Evolutionary conservation across 1,284 basidiomycete species (phyloP).

Genomic region (Malassezia nana): DNA sequence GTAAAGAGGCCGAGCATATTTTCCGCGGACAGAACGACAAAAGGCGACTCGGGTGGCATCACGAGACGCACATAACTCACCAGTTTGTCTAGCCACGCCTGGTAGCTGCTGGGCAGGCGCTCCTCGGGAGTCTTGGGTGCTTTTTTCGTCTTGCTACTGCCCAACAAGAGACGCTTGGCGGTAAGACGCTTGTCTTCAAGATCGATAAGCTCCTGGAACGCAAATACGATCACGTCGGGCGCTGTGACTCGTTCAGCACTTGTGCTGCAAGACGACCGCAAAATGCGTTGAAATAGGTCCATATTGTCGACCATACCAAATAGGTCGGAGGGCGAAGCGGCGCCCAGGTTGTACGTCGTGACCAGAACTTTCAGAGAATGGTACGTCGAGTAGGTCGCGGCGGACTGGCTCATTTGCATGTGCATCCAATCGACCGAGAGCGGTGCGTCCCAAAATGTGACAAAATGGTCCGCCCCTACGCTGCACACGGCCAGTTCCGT

Average conservation of each 20-base stretch:
- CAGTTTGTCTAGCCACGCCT: slow-evolving; percentile 37
- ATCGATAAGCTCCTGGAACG: slow-evolving; percentile 91
- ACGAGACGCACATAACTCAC: slow-evolving; percentile 30
- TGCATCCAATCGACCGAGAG: slow-evolving; percentile 76
- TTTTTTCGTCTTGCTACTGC: slow-evolving; percentile 25
- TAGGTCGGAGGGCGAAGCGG: slow-evolving; percentile 68
- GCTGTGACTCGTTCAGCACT: slow-evolving; percentile 1
- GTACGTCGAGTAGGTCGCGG: slow-evolving; percentile 68
- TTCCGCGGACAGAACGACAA: slow-evolving; percentile 71
- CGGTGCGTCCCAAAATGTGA: slow-evolving; percentile 83
- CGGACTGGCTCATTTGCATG: slow-evolving; percentile 65
- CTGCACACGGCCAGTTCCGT: slow-evolving; percentile 62
- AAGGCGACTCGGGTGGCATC: slow-evolving; percentile 52
- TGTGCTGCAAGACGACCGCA: slow-evolving; percentile 23
- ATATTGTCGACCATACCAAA: slow-evolving; percentile 33
- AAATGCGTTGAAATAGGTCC: slow-evolving; percentile 27
- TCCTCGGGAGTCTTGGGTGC: slow-evolving; percentile 7
- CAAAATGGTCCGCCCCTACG: slow-evolving; percentile 63
- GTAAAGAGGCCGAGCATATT: slow-evolving; percentile 81
- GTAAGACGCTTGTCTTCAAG: slow-evolving; percentile 81
- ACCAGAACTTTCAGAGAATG: slow-evolving; percentile 68
- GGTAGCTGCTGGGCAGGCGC: slow-evolving; percentile 11
- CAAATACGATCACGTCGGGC: slow-evolving; percentile 87
- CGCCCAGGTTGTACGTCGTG: slow-evolving; percentile 87
- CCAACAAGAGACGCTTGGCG: slow-evolving; percentile 52